Percentiles rank a stretch among this genome's conserved stretches.
phyloP scores from a whole-genome alignment of 2,329 filamentous ascomycete species.

The Aureobasidium sp. region DNA sequence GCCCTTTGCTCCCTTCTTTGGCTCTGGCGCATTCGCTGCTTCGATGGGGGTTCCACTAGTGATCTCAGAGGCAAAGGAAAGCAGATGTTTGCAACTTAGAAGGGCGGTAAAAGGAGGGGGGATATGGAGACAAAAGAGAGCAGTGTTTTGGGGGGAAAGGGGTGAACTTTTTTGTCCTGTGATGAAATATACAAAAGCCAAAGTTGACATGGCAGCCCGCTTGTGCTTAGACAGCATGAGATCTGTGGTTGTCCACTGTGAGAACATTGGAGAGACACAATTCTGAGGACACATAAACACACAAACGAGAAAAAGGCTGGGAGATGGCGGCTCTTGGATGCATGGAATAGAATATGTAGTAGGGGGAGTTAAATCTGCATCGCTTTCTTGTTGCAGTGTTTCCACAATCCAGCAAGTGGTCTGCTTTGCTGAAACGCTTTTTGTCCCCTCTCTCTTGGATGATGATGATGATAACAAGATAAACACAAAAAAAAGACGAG shows the following conservation, averaged over 20 bases:
- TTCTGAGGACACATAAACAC: constrained; percentile 18
- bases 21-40: background rate
- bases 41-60: background rate
- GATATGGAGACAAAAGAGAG: background rate
- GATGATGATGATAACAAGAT: background rate
- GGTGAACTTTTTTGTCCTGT: constrained; percentile 16
- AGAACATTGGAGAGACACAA: constrained; percentile 20
- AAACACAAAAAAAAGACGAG: background rate
- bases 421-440: background rate
- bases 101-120: background rate
- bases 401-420: background rate
- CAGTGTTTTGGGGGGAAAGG: background rate
- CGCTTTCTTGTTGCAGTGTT: no score
- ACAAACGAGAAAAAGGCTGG: no score
- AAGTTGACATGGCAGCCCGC: constrained; percentile 19
- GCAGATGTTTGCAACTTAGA: background rate
- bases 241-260: constrained; percentile 19
- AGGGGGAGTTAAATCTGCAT: no score
- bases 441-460: background rate
- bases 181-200: constrained; percentile 20
- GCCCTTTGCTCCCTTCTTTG: background rate
- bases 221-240: background rate
- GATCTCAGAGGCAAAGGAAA: background rate
- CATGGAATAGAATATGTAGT: background rate
- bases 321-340: background rate